These are phyloP conservation scores for Tubosaeta sp. DNA, from an alignment of 768 basidiomycete species.

Conservation along the genomic window DNA sequence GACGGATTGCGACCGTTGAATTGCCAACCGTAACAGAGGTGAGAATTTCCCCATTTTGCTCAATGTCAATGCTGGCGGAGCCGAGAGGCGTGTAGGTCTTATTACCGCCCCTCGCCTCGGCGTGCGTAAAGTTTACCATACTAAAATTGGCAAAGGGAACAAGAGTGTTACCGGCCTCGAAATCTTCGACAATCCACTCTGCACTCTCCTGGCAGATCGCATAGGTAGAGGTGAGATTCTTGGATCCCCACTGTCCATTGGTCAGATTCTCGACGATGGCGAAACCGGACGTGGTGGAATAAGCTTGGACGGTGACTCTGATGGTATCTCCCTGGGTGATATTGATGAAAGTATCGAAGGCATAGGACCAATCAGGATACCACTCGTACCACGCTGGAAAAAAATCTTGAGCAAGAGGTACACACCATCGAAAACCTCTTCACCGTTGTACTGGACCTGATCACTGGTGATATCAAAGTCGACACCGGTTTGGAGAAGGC, in stretches of 20 bases:
- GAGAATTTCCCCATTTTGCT: no score
- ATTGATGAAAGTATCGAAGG: background rate
- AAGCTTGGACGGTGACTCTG: background rate
- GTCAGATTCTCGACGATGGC: constrained; percentile 1
- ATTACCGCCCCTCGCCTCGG: no score
- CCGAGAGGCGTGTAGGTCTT: no score
- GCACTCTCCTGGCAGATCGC: background rate
- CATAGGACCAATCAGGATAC: background rate
- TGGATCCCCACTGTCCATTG: background rate
- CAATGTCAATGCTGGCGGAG: no score
- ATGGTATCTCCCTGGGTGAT: background rate
- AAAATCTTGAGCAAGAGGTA: background rate
- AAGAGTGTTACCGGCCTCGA: background rate
- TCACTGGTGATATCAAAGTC: background rate
- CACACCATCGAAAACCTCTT: background rate
- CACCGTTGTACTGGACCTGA: background rate
- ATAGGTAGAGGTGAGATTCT: background rate
- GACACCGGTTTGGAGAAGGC: background rate
- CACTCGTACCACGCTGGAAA: constrained; percentile 2
- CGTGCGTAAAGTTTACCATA: no score
- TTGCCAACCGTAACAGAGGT: no score
- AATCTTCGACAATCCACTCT: constrained; percentile 4
- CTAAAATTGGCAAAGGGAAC: background rate
- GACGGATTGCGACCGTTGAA: no score
- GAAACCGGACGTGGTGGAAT: background rate